A percentile compares a stretch with the other conserved stretches of the same genome.
These are phyloP conservation scores for Capsella rubella DNA, from an alignment of 441 rosid species.

Conservation along the genomic window DNA sequence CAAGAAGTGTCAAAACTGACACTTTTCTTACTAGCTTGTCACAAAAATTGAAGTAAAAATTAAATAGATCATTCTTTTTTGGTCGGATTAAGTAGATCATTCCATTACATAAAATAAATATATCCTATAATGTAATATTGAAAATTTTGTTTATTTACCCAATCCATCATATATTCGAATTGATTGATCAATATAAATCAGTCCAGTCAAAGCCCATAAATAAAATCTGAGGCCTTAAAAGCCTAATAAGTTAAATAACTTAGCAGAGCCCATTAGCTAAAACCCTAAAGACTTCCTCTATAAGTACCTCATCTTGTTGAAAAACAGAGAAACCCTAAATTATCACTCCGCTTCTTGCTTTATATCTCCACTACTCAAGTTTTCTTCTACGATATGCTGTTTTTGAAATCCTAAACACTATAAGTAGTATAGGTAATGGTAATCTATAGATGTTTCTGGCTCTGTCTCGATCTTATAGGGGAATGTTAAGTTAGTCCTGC, in stretches of 20 bases:
- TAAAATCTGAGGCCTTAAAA: neutral
- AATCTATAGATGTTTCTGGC: neutral
- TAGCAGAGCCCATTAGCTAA: constrained; percentile 20
- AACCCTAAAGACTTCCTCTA: constrained; percentile 34
- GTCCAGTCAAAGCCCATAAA: neutral
- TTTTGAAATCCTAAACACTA: neutral
- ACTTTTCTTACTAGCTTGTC: too few species aligned
- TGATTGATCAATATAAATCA: neutral
- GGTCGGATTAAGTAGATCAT: too few species aligned
- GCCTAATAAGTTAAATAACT: neutral
- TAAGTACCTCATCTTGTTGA: constrained; percentile 3
- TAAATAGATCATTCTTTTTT: too few species aligned
- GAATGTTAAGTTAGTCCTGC: neutral
- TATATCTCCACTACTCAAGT: neutral
- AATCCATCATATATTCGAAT: neutral
- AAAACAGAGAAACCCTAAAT: constrained; percentile 32
- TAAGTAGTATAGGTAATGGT: neutral
- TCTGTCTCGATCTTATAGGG: neutral
- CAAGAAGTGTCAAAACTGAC: too few species aligned
- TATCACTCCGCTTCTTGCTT: neutral
- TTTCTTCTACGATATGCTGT: neutral
- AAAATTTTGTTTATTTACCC: too few species aligned
- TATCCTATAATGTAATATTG: too few species aligned
- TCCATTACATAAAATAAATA: too few species aligned
- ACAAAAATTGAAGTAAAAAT: too few species aligned